Percentiles rank a stretch among this genome's conserved stretches.
These are phyloP conservation scores for Xylariaceae sp. DNA, from an alignment of 2,329 filamentous ascomycete species.

Conservation along the genomic window DNA sequence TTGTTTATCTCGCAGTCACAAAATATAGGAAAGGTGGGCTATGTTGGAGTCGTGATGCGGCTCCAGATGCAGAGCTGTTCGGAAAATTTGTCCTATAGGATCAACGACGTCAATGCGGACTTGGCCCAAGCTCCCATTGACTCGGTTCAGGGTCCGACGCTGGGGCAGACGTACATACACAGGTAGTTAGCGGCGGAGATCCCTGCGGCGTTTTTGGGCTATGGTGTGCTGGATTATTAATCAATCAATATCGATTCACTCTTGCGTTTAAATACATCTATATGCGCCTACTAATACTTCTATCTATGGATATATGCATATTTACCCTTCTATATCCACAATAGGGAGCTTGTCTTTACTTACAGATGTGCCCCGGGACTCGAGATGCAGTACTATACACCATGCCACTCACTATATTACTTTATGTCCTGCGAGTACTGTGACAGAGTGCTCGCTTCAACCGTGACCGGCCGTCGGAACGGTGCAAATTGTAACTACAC, in stretches of 20 bases:
- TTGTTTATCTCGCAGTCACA: neutral
- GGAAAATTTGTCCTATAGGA: neutral
- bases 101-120: neutral
- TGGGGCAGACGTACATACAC: too few species aligned
- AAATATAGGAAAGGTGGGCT: neutral
- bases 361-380: constrained; percentile 64
- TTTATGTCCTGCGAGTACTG: constrained; percentile 65
- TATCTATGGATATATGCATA: neutral
- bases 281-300: too few species aligned
- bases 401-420: constrained; percentile 64
- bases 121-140: neutral
- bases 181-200: too few species aligned
- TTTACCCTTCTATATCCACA: too few species aligned
- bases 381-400: too few species aligned
- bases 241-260: too few species aligned
- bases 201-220: too few species aligned
- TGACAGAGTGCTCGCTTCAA: constrained; percentile 38
- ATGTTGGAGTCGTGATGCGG: neutral
- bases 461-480: too few species aligned
- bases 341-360: too few species aligned
- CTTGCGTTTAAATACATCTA: too few species aligned
- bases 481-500: too few species aligned
- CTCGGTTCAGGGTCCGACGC: neutral
- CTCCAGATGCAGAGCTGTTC: neutral
- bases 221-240: too few species aligned